Evolutionary conservation across 805 yeast species (phyloP), one percentile per base, ranked within the genome.

Genomic region (Clavispora fructus): DNA sequence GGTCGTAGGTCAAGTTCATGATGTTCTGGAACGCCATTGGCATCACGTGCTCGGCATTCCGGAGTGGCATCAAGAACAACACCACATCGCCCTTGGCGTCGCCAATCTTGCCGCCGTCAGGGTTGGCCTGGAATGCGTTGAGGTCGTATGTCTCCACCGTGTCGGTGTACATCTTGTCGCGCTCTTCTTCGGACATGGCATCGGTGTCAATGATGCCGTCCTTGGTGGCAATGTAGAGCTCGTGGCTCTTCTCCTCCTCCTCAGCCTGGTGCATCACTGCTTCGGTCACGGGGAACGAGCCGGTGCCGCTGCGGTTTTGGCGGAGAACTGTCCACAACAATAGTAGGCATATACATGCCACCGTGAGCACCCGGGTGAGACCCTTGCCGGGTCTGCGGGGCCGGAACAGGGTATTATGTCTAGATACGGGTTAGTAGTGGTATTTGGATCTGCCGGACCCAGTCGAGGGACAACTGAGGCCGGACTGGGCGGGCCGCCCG

Each of bases 1-100:
- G 96, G 45, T 87, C 89, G 61, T 88, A 88, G 1, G 95, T 87
- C 65, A 88, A 69, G 63, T 88, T 87, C 92, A 85, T 86, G 65
- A 88, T 68, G 65, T 88, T 87, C 58, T 83, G 83, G 68, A 89
- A 87, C 75, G 90, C 88, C 71, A 87, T 71, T 11, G 94, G 90
- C 50, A 88, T 67, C 17, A 86, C 91, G 27, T 76, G 71, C 56
- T 79, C 85, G 0, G 96, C 95, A 58, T 88, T 84, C 64, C 95
- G 73, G 50, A 88, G 67, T 9, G 96, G 96, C 58, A 88, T 77
- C 50, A 84, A 73, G 43, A 89, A 66, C 46, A 88, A 67, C 12
- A 88, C 80, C 41, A 81, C 77, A 51, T 88, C 95, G 12, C 80
- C 77, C 38, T 35, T 35, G 12, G 19, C 29, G 25, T 28, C 41